Evolutionary conservation across 768 basidiomycete genomes (phyloP).

Genomic region (Artomyces pyxidatus): DNA sequence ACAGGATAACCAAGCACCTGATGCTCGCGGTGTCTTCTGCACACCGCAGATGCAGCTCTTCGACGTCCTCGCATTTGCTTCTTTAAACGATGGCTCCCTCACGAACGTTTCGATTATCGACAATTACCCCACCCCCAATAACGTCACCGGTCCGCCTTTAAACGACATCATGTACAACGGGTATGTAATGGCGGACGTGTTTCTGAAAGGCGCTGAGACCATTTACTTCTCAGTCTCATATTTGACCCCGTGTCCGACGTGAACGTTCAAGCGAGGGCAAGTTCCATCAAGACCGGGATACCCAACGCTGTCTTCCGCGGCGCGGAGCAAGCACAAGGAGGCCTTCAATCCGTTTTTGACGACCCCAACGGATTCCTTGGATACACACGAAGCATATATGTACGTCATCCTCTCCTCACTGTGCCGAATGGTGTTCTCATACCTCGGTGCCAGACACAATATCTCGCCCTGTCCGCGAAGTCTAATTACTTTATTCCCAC

Average conservation of each 20-base stretch:
- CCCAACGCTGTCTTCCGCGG: constrained; percentile 52
- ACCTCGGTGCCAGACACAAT: constrained; percentile 35
- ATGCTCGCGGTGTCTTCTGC: constrained; percentile 51
- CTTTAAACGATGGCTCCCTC: constrained; percentile 36
- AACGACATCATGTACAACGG: constrained; percentile 51
- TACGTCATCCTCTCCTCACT: constrained; percentile 23
- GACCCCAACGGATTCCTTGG: constrained; percentile 42
- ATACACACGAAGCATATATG: constrained; percentile 43
- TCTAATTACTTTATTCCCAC: constrained; percentile 47
- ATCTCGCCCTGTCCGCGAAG: constrained; percentile 50
- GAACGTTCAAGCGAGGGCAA: constrained; percentile 45
- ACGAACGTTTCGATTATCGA: constrained; percentile 27
- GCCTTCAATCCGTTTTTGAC: constrained; percentile 39
- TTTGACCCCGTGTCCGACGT: constrained; percentile 22
- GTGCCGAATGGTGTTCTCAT: not conserved
- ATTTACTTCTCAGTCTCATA: constrained; percentile 6
- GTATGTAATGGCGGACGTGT: constrained; percentile 29
- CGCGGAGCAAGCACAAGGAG: constrained; percentile 35
- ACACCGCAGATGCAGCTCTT: constrained; percentile 38
- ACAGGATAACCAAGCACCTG: constrained; percentile 22
- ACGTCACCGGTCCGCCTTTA: constrained; percentile 40
- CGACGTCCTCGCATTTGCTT: constrained; percentile 34
- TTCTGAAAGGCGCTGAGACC: not conserved
- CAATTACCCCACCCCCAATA: constrained; percentile 33
- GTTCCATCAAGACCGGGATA: constrained; percentile 41